Evolutionary conservation across 2,329 filamentous ascomycete species (phyloP).

Genomic region (Huntiella savannae): DNA sequence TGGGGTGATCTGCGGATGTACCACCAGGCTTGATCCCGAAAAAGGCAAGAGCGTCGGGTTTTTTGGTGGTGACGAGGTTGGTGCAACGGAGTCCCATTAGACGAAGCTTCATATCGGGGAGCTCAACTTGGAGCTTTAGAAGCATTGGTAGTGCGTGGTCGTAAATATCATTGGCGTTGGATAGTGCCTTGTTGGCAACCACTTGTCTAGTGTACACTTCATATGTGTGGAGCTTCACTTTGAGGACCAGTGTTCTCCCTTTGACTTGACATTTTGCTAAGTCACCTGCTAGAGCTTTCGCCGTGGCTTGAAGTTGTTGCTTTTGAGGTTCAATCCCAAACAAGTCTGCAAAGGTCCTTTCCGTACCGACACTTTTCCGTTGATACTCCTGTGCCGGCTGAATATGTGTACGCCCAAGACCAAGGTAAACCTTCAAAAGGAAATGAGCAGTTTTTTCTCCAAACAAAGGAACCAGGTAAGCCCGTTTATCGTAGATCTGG

Average conservation of each 20-base stretch:
- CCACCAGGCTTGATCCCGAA: slow-evolving; percentile 41
- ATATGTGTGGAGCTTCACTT: slow-evolving; percentile 86
- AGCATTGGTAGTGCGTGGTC: slow-evolving; percentile 66
- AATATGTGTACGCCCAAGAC: slow-evolving; percentile 66
- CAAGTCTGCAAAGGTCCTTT: slow-evolving; percentile 76
- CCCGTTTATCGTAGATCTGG: slow-evolving; percentile 62
- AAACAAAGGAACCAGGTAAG: slow-evolving; percentile 58
- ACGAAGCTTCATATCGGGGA: slow-evolving; percentile 58
- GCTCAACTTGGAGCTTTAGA: slow-evolving; percentile 63
- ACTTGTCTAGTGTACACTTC: slow-evolving; percentile 76
- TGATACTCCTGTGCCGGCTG: slow-evolving; percentile 79
- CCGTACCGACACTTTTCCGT: slow-evolving; percentile 83
- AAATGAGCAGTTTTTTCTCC: slow-evolving; percentile 86
- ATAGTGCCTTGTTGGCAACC: slow-evolving; percentile 53
- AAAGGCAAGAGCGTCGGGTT: slow-evolving; percentile 55
- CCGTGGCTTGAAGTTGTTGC: slow-evolving; percentile 60
- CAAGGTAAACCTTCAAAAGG: slow-evolving; percentile 64
- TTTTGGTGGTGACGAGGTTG: slow-evolving; percentile 71
- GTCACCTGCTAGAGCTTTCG: slow-evolving; percentile 75
- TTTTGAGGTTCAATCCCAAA: slow-evolving; percentile 47
- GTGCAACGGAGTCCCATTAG: slow-evolving; percentile 82
- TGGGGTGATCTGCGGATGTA: slow-evolving; percentile 10
- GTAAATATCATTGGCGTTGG: slow-evolving; percentile 63
- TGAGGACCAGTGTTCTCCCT: slow-evolving; percentile 76
- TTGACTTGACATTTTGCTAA: slow-evolving; percentile 63